Conservation (phyloP, 345 rosid genomes). For the Ceriops decandra region DNA sequence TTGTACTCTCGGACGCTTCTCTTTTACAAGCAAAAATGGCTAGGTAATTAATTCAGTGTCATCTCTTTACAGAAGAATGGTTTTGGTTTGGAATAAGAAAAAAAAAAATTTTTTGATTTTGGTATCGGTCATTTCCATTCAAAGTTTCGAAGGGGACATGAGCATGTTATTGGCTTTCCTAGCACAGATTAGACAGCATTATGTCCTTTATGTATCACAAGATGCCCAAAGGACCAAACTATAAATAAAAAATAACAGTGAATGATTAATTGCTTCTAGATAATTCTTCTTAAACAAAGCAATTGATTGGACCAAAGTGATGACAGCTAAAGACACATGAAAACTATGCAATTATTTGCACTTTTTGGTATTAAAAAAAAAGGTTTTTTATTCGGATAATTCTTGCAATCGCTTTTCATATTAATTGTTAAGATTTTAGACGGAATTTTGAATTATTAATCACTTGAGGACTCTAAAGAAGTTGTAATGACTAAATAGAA, state of each 20-base stretch:
- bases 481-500: too few species aligned
- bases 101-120: constrained; percentile 17
- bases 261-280: background rate
- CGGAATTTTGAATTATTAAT: too few species aligned
- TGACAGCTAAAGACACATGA: too few species aligned
- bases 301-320: too few species aligned
- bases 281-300: constrained; percentile 6
- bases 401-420: too few species aligned
- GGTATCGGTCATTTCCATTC: constrained; percentile 39
- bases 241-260: too few species aligned
- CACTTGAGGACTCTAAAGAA: too few species aligned
- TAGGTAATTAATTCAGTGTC: constrained; percentile 27
- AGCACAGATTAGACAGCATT: background rate
- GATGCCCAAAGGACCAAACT: background rate
- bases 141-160: background rate
- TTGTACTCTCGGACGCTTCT: too few species aligned
- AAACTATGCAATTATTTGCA: too few species aligned
- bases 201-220: constrained; percentile 9
- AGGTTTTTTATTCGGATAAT: too few species aligned
- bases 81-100: constrained; percentile 23
- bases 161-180: background rate
- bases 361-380: too few species aligned
- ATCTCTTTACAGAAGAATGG: constrained; percentile 21
- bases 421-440: too few species aligned
- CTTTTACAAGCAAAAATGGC: background rate